A percentile compares a stretch with the other conserved stretches of the same genome.
Evolutionary conservation across 2,329 filamentous ascomycete genomes (phyloP).

Genomic region (Kalmusia sp.): DNA sequence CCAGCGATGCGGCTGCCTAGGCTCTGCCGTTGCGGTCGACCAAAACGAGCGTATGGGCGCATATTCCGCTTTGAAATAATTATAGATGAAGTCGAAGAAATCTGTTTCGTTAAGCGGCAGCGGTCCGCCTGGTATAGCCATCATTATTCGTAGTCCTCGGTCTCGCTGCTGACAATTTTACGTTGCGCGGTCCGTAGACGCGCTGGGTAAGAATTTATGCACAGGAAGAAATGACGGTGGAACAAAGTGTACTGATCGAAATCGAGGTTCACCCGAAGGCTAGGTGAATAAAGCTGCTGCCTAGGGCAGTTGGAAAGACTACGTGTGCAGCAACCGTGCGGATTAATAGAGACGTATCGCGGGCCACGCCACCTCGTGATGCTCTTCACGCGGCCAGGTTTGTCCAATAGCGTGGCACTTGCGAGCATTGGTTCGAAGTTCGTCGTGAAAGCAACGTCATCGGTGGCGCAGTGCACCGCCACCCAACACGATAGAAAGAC

Average conservation of each 20-base stretch:
- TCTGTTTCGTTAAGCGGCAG: conserved; percentile 40
- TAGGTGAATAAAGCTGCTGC: conserved; percentile 1
- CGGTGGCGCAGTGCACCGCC: not conserved
- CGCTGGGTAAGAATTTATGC: no score
- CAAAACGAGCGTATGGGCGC: conserved; percentile 45
- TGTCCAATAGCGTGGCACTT: not conserved
- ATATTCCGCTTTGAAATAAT: conserved; percentile 49
- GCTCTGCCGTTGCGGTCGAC: conserved; percentile 43
- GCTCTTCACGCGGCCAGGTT: not conserved
- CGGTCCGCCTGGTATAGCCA: conserved; percentile 43
- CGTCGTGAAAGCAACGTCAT: conserved; percentile 1
- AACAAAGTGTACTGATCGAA: no score
- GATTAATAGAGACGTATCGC: not conserved
- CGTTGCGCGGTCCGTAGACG: no score
- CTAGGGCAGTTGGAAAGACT: not conserved
- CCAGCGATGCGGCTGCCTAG: conserved; percentile 38
- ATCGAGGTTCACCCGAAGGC: not conserved
- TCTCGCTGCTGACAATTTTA: no score
- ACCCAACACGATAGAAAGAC: not conserved
- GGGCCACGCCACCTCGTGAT: conserved; percentile 4
- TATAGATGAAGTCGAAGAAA: conserved; percentile 44
- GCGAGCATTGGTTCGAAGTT: not conserved
- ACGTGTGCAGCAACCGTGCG: not conserved
- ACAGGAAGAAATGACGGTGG: no score
- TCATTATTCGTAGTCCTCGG: conserved; percentile 8